Conservation (phyloP, 192 early-diverging fungal species). For the Kappamyces sp. region DNA sequence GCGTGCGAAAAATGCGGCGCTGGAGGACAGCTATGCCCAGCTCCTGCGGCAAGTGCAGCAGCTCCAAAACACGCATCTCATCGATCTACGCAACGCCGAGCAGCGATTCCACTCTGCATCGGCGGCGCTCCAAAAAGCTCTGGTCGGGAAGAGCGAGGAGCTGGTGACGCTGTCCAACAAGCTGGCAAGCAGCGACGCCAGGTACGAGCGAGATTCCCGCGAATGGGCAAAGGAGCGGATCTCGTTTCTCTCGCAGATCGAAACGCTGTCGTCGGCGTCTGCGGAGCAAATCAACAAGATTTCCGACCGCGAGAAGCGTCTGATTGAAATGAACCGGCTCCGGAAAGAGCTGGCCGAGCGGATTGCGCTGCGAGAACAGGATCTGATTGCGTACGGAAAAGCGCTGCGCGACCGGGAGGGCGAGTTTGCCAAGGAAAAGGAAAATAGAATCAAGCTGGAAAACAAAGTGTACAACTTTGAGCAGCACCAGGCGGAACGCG, state of each 20-base stretch:
- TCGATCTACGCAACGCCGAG: conserved; percentile 38
- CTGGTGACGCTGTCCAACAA: conserved; percentile 17
- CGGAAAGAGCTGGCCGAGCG: conserved; percentile 31
- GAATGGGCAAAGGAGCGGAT: conserved; percentile 23
- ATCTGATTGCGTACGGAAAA: conserved; percentile 29
- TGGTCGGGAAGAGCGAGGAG: conserved; percentile 37
- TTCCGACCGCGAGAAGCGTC: conserved; percentile 19
- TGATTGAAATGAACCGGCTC: conserved; percentile 25
- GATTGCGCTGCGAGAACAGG: conserved; percentile 25
- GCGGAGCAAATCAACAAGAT: conserved; percentile 18
- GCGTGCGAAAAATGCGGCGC: conserved; percentile 29
- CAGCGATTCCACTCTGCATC: conserved; percentile 22
- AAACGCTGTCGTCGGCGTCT: conserved; percentile 13
- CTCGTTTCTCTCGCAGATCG: conserved; percentile 24
- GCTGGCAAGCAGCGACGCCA: conserved; percentile 23
- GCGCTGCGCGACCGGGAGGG: conserved; percentile 31
- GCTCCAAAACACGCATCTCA: conserved; percentile 39
- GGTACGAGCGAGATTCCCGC: conserved; percentile 22
- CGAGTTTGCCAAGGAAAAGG: conserved; percentile 30
- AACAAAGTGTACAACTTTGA: conserved; percentile 28
- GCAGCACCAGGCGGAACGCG: conserved; percentile 23
- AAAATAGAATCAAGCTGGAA: conserved; percentile 32
- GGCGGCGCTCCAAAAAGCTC: conserved; percentile 27
- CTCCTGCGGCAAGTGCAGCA: conserved; percentile 42
- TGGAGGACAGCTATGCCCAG: conserved; percentile 45